These are phyloP conservation scores for Dryas drummondii DNA, from an alignment of 306 rosid species.

Conservation along the genomic window DNA sequence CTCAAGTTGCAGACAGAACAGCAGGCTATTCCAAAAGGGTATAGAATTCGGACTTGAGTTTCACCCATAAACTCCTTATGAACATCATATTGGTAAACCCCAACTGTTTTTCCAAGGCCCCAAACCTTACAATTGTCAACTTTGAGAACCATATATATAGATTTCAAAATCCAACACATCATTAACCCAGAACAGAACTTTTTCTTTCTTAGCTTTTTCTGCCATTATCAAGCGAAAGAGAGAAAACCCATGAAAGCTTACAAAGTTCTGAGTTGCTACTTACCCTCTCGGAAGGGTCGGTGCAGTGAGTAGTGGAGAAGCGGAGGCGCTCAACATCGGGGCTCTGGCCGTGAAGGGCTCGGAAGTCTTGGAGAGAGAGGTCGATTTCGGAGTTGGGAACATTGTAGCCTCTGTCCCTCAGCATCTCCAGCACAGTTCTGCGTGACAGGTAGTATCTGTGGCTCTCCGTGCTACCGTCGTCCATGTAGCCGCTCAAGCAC, in stretches of 20 bases:
- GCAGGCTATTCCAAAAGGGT: no score
- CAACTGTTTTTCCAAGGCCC: no score
- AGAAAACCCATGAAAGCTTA: background rate
- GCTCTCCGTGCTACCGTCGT: conserved; percentile 61
- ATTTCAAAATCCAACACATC: background rate
- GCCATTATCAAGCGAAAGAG: background rate
- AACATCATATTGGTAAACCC: background rate
- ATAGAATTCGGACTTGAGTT: no score
- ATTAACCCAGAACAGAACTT: background rate
- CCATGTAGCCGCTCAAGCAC: conserved; percentile 52
- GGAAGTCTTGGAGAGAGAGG: conserved; percentile 63
- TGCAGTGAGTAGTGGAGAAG: conserved; percentile 49
- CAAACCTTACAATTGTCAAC: background rate
- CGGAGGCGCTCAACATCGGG: conserved; percentile 77
- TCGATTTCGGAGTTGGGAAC: conserved; percentile 52
- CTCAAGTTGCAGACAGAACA: background rate
- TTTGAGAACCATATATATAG: no score
- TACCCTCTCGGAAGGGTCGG: conserved; percentile 71
- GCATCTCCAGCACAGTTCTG: conserved; percentile 75
- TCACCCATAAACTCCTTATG: background rate
- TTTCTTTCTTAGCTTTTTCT: background rate
- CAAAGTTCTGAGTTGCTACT: no score
- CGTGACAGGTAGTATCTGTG: conserved; percentile 75
- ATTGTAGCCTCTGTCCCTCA: conserved; percentile 75
- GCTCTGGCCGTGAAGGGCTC: conserved; percentile 43